These are phyloP conservation scores for Fusarium abutilonis DNA, from an alignment of 2,329 filamentous ascomycete species.

Conservation along the genomic window DNA sequence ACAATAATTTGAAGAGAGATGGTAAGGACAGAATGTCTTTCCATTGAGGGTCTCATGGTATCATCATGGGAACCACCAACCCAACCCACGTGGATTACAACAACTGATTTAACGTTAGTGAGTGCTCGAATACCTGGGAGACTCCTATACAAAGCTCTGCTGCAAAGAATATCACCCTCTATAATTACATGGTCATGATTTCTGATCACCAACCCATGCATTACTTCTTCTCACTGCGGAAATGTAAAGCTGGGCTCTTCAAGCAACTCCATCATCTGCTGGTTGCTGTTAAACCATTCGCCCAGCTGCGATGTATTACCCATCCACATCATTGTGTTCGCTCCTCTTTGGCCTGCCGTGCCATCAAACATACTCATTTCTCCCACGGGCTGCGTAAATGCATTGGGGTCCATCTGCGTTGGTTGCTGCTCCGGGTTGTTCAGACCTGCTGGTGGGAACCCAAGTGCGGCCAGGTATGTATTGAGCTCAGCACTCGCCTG, in stretches of 20 bases:
- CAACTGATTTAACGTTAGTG: not conserved
- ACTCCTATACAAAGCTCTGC: not conserved
- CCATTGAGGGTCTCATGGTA: not conserved
- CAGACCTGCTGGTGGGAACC: slow-evolving; percentile 49
- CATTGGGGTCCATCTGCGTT: slow-evolving; percentile 12
- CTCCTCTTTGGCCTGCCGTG: slow-evolving; percentile 29
- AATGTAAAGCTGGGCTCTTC: slow-evolving; percentile 46
- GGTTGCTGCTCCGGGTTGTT: slow-evolving; percentile 30
- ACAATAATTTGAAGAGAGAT: too few relatives aligned
- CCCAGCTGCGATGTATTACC: slow-evolving; percentile 51
- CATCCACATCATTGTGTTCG: slow-evolving; percentile 50
- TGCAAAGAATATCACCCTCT: not conserved
- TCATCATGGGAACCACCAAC: slow-evolving; percentile 15
- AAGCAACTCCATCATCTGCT: slow-evolving; percentile 52
- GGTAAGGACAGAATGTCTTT: not conserved
- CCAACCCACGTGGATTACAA: not conserved
- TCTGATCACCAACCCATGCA: not conserved
- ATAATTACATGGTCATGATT: not conserved
- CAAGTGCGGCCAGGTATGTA: slow-evolving; percentile 58
- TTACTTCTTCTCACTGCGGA: slow-evolving; percentile 26
- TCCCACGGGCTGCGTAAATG: slow-evolving; percentile 28
- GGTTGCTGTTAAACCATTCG: slow-evolving; percentile 53
- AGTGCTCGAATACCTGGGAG: not conserved
- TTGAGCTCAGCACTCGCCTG: slow-evolving; percentile 48
- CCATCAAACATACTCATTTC: slow-evolving; percentile 21